Percentiles rank a stretch among this genome's conserved stretches.
These are phyloP conservation scores for Pythium grandisporangium DNA, from an alignment of 352 stramenopile species.

Conservation along the genomic window DNA sequence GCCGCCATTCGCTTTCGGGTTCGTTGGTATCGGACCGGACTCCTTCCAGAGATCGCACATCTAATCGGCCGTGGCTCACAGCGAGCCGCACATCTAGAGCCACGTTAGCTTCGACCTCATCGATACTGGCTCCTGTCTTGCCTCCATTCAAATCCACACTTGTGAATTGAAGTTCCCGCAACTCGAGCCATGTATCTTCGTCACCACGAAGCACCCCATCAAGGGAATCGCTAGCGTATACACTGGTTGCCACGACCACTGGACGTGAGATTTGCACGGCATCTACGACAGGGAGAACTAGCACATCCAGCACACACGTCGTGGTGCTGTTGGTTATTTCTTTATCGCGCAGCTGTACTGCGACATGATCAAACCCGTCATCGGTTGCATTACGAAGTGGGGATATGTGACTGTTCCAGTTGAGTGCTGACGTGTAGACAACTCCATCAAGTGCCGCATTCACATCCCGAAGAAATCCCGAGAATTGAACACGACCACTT, in stretches of 20 bases:
- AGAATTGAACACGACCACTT: constrained; percentile 15
- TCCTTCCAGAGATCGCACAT: background rate
- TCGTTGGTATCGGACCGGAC: background rate
- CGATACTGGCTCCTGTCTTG: constrained; percentile 17
- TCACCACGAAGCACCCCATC: constrained; percentile 25
- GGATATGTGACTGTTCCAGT: constrained; percentile 62
- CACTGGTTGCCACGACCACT: constrained; percentile 8
- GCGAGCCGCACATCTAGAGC: constrained; percentile 19
- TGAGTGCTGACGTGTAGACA: constrained; percentile 34
- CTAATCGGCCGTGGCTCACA: constrained; percentile 16
- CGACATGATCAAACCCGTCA: constrained; percentile 40
- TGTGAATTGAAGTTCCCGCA: constrained; percentile 22
- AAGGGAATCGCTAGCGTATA: constrained; percentile 10
- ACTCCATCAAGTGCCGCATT: constrained; percentile 33
- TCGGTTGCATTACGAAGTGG: constrained; percentile 7
- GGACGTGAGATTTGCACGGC: constrained; percentile 12
- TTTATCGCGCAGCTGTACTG: constrained; percentile 23
- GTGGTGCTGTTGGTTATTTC: constrained; percentile 8
- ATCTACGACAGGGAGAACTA: constrained; percentile 13
- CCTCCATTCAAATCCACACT: constrained; percentile 49
- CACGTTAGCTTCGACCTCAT: too few species aligned
- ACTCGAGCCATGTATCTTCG: constrained; percentile 29
- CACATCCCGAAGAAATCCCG: constrained; percentile 25
- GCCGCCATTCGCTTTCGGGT: constrained; percentile 1
- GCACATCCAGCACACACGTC: constrained; percentile 1